Base-by-base conservation (phyloP, 2,329 filamentous ascomycete genomes). In the Pseudovirgaria hyperparasitica region DNA sequence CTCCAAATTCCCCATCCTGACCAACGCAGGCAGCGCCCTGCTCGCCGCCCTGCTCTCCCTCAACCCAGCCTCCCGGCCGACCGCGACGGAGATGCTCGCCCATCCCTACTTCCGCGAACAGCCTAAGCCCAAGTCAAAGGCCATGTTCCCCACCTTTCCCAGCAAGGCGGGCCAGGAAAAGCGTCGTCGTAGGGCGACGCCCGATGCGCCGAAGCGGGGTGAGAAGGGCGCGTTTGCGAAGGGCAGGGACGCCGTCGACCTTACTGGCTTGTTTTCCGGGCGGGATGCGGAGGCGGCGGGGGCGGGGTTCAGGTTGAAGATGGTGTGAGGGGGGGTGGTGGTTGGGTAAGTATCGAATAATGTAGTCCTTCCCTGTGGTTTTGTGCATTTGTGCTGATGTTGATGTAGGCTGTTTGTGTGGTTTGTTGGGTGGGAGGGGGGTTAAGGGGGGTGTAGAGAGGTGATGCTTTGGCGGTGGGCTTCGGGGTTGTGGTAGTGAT, bases 111-210 rank as follows among this genome's bases (percentile, higher is more conserved):
- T 98, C 54, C 63, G 54, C 11, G 86, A 96, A 57, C 79, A 92
- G 40, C 90, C 90, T 1, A 80, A 80, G 34, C 82, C 86, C 2
- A 96, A 96, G 58, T 75, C 78, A 6, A 79, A 82, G 48, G 79
- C 78, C 42, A 78, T 98, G 76, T 96, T 98, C 48, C 90, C 90
- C 3, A 96, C 90, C 0, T 98, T 96, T 50, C 90, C 90, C 0
- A 90, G 81, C 42, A 94, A 92, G 54, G 90, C 90, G 0, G 84
- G 85, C 2, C 80, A 90, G 62, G 90, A 98, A 62, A 78, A 76
- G 46, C 64, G 85, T 40, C 63, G 82, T 37, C 64, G 71, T 19
- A 64, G 70, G 33, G 72, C 75, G 33, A 86, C 76, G 36, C 90
- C 90, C 1, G 76, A 85, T 51, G 90, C 90, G 5, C 90, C 90